Percentiles rank a stretch among this genome's conserved stretches.
Conservation (phyloP, 345 rosid genomes). For the Lumnitzera littorea region DNA sequence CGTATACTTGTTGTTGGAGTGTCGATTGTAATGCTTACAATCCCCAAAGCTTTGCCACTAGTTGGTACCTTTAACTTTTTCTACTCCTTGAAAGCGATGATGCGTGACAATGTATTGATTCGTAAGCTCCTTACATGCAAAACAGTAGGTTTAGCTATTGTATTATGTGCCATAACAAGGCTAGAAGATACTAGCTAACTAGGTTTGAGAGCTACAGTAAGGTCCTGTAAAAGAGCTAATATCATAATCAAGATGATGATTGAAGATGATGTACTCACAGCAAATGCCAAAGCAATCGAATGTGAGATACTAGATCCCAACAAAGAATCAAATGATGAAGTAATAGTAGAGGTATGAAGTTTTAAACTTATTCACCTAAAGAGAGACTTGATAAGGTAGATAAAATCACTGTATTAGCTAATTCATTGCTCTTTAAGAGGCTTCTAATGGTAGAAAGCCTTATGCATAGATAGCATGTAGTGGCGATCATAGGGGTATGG, state of each 20-base stretch:
- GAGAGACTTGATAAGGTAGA: slow-evolving; percentile 42
- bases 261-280: slow-evolving; percentile 63
- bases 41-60: slow-evolving; percentile 74
- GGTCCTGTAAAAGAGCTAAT: slow-evolving; percentile 57
- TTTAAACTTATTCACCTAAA: slow-evolving; percentile 32
- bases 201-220: slow-evolving; percentile 51
- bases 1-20: slow-evolving; percentile 59
- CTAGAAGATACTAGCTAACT: slow-evolving; percentile 69
- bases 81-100: slow-evolving; percentile 76
- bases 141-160: slow-evolving; percentile 75
- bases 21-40: slow-evolving; percentile 70
- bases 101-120: slow-evolving; percentile 71
- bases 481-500: slow-evolving; percentile 78
- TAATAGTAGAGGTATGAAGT: slow-evolving; percentile 52
- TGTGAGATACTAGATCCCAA: slow-evolving; percentile 50
- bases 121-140: slow-evolving; percentile 71
- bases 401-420: slow-evolving; percentile 62
- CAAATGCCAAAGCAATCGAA: slow-evolving; percentile 69
- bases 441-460: slow-evolving; percentile 74
- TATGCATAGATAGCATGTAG: slow-evolving; percentile 55
- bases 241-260: slow-evolving; percentile 72
- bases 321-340: slow-evolving; percentile 20
- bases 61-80: slow-evolving; percentile 75
- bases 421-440: slow-evolving; percentile 65
- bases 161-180: slow-evolving; percentile 62